These are phyloP conservation scores for Petrea volubilis DNA, from an alignment of 257 asterid genomes.

Conservation along the genomic window DNA sequence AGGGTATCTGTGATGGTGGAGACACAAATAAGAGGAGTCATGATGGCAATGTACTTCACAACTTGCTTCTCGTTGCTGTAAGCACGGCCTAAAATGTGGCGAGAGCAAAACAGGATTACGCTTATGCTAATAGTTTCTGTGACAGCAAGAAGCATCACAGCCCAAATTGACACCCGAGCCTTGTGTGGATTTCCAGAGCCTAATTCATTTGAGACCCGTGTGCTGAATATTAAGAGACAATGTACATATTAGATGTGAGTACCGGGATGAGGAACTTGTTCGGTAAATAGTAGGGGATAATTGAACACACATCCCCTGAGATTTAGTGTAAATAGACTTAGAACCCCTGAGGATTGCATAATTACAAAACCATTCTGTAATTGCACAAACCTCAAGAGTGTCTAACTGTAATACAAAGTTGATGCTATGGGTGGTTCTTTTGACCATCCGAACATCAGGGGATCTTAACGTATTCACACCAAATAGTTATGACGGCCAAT, in stretches of 20 bases:
- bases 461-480: no score
- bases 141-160: constrained; percentile 38
- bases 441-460: no score
- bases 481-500: no score
- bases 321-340: no score
- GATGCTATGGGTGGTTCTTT: no score
- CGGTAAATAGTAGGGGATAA: no score
- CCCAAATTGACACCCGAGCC: constrained; percentile 42
- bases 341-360: no score
- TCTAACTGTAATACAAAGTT: no score
- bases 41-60: constrained; percentile 41
- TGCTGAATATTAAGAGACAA: constrained; percentile 33
- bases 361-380: no score
- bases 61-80: constrained; percentile 53
- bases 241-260: background rate
- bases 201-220: constrained; percentile 63
- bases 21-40: constrained; percentile 56
- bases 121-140: constrained; percentile 25
- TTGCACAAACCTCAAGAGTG: no score
- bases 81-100: constrained; percentile 37
- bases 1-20: constrained; percentile 46
- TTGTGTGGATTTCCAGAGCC: constrained; percentile 57
- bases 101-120: constrained; percentile 30
- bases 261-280: background rate
- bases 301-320: no score